Evolutionary conservation across 768 basidiomycete genomes (phyloP).

Genomic region (Trametes cingulata): DNA sequence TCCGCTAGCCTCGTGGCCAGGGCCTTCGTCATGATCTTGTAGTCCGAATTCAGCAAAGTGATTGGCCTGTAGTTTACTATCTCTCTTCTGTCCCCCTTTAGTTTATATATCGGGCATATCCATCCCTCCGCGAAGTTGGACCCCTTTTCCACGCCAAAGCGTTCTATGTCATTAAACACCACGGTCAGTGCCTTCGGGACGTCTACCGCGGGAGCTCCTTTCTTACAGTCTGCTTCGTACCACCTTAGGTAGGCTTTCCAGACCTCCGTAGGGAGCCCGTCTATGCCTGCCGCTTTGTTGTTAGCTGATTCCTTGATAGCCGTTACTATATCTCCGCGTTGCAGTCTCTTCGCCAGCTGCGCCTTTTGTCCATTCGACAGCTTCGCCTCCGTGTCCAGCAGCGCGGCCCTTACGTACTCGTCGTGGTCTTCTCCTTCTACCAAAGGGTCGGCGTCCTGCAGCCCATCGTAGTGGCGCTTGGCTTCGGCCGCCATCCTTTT

Average conservation of each 20-base stretch:
- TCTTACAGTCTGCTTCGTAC: not conserved
- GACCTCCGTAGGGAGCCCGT: conserved; percentile 10
- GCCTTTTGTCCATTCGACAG: not conserved
- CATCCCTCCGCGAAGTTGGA: conserved; percentile 33
- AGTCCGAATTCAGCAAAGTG: conserved; percentile 29
- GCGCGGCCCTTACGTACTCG: not conserved
- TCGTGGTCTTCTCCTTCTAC: not conserved
- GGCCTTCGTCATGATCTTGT: conserved; percentile 27
- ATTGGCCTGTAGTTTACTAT: conserved; percentile 25
- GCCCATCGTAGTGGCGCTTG: not conserved
- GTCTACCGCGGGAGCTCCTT: not conserved
- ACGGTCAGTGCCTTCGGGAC: not conserved
- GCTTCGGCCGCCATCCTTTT: not conserved
- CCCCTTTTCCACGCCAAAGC: not conserved
- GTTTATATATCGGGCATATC: conserved; percentile 43
- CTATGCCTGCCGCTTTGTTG: conserved; percentile 4
- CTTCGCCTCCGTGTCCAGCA: not conserved
- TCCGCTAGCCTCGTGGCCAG: conserved; percentile 23
- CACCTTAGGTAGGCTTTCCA: conserved; percentile 19
- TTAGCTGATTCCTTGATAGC: not conserved
- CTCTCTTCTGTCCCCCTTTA: too few relatives aligned
- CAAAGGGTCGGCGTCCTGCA: not conserved
- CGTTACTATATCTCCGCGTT: not conserved
- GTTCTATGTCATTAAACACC: conserved; percentile 8
- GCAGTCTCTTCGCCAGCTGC: not conserved